Evolutionary conservation across 176 grass and related monocot species (phyloP).

Genomic region (Chloris gayana): DNA sequence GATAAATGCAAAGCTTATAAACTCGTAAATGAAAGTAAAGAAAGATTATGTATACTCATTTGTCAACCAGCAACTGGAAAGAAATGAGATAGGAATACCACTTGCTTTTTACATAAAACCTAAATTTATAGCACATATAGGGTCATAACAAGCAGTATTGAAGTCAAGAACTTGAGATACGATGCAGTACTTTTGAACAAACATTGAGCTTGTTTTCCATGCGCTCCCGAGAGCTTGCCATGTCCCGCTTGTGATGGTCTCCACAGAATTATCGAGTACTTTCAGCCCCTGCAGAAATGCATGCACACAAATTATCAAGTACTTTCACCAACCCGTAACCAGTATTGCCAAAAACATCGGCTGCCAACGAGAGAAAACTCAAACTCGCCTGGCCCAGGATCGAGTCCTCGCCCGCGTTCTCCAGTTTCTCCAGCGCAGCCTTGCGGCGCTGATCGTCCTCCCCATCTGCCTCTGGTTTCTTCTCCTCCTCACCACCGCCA

Average conservation of each 20-base stretch:
- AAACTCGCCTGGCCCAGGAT: constrained; percentile 78
- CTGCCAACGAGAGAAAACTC: not conserved
- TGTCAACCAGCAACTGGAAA: not conserved
- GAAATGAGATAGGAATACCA: not conserved
- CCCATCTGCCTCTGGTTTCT: constrained; percentile 8
- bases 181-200: constrained; percentile 72
- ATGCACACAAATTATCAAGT: not conserved
- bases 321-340: constrained; percentile 9
- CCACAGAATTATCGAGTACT: constrained; percentile 83
- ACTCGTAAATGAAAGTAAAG: not conserved
- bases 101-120: not conserved
- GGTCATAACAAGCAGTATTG: constrained; percentile 3
- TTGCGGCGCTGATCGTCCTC: constrained; percentile 48
- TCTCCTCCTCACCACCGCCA: constrained; percentile 25
- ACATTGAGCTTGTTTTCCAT: constrained; percentile 71
- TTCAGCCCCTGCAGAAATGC: constrained; percentile 76
- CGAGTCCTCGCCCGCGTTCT: constrained; percentile 85
- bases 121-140: constrained; percentile 1
- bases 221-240: constrained; percentile 86
- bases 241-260: constrained; percentile 73
- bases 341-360: constrained; percentile 1
- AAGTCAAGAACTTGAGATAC: not conserved
- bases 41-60: not conserved
- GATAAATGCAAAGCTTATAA: not conserved
- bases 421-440: constrained; percentile 71